A percentile compares a stretch with the other conserved stretches of the same genome.
Evolutionary conservation across 176 grass and related monocot species (phyloP).

Genomic region (Musa itinerans): DNA sequence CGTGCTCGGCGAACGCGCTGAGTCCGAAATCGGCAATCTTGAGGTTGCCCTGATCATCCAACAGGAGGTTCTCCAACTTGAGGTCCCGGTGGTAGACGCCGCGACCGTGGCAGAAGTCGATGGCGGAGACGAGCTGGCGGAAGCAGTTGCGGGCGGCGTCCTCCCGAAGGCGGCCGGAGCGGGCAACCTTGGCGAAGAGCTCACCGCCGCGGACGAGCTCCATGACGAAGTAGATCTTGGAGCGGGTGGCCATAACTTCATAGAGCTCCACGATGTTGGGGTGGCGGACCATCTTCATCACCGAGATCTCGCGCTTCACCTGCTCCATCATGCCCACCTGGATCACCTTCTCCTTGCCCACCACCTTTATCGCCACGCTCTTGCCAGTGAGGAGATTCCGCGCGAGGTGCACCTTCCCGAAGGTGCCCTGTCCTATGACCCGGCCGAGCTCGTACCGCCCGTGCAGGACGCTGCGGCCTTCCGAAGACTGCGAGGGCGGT

Average conservation of each 20-base stretch:
- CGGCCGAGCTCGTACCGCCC: conserved; percentile 13
- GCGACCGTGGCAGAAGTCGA: conserved; percentile 20
- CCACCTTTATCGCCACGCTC: conserved; percentile 12
- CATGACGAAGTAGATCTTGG: conserved; percentile 24
- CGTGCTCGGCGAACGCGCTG: conserved; percentile 18
- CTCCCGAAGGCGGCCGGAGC: conserved; percentile 12
- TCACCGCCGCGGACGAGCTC: conserved; percentile 21
- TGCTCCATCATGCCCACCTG: conserved; percentile 22
- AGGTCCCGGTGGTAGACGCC: conserved; percentile 23
- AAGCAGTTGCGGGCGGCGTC: conserved; percentile 16
- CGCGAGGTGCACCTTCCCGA: conserved; percentile 17
- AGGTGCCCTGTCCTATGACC: conserved; percentile 10
- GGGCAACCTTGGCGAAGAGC: conserved; percentile 16
- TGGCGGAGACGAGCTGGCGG: conserved; percentile 19
- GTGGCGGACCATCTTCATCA: conserved; percentile 19
- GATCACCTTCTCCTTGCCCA: conserved; percentile 17
- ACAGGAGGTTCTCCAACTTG: conserved; percentile 16
- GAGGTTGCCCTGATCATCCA: conserved; percentile 21
- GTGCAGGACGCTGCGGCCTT: conserved; percentile 6
- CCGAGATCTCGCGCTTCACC: conserved; percentile 18
- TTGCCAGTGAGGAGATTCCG: conserved; percentile 5
- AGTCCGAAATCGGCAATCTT: conserved; percentile 20
- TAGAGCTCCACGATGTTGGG: conserved; percentile 24
- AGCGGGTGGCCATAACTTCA: conserved; percentile 21
- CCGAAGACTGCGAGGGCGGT: conserved; percentile 5